A percentile compares a stretch with the other conserved stretches of the same genome.
Conservation (phyloP, 495 filamentous ascomycete species). For the Niebla homalea region DNA sequence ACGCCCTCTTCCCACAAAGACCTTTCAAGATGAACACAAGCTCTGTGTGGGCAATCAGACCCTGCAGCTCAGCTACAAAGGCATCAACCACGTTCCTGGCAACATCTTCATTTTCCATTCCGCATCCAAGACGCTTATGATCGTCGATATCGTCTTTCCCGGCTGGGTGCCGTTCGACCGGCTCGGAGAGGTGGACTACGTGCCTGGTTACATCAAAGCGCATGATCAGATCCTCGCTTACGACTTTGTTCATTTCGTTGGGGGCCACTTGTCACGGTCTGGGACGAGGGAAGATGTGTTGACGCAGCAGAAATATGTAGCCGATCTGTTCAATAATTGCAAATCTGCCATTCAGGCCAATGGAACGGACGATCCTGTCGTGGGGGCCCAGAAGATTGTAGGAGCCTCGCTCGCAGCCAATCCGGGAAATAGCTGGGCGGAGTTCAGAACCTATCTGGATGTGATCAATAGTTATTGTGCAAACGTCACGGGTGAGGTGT, state of each 20-base stretch:
- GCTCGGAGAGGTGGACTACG: constrained; percentile 21
- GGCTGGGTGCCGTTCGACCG: constrained; percentile 29
- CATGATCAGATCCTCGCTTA: constrained; percentile 29
- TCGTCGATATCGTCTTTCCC: constrained; percentile 29
- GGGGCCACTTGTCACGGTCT: constrained; percentile 25
- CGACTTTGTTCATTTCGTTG: constrained; percentile 28
- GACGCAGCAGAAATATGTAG: constrained; percentile 24
- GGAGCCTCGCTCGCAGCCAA: constrained; percentile 13
- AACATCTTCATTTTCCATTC: constrained; percentile 31
- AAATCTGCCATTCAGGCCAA: constrained; percentile 18
- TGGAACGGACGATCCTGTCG: constrained; percentile 7
- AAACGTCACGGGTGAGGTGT: constrained; percentile 23
- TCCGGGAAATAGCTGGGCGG: constrained; percentile 25
- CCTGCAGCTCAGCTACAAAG: constrained; percentile 25
- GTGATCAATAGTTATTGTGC: constrained; percentile 17
- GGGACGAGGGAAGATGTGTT: constrained; percentile 24
- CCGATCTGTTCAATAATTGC: constrained; percentile 23
- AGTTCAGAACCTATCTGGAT: constrained; percentile 21
- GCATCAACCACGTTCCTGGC: constrained; percentile 26
- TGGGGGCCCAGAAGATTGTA: not conserved
- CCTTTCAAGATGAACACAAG: constrained; percentile 19
- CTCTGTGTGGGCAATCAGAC: constrained; percentile 27
- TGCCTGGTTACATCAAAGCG: constrained; percentile 27
- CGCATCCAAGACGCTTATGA: constrained; percentile 25
- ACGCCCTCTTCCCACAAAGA: constrained; percentile 22